Conservation (phyloP, 495 filamentous ascomycete species). For the Achaetomiella virescens region DNA sequence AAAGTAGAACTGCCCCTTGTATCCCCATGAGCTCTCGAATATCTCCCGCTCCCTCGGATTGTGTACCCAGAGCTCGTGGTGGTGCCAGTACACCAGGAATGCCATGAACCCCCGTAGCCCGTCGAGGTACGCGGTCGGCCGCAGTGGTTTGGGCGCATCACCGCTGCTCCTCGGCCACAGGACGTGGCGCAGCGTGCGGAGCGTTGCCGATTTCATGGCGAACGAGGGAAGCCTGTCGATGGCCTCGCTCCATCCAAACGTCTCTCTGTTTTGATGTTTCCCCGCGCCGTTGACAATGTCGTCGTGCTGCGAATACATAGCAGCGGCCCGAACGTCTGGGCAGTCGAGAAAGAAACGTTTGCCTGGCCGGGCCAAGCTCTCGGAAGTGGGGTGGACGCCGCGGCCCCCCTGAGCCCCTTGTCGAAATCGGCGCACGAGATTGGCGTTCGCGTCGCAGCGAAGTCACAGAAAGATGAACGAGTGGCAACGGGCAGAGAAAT, state of each 20-base stretch:
- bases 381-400: too few relatives aligned
- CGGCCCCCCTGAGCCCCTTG: too few relatives aligned
- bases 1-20: constrained; percentile 33
- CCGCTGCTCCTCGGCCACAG: constrained; percentile 17
- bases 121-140: constrained; percentile 42
- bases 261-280: background rate
- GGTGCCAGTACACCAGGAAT: constrained; percentile 43
- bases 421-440: too few relatives aligned
- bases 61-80: constrained; percentile 39
- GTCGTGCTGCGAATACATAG: background rate
- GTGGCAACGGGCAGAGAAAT: background rate
- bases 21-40: constrained; percentile 36
- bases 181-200: constrained; percentile 20
- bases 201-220: constrained; percentile 15
- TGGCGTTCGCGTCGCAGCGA: background rate
- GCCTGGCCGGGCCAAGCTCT: too few relatives aligned
- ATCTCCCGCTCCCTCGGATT: constrained; percentile 16
- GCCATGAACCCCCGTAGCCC: constrained; percentile 42
- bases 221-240: background rate
- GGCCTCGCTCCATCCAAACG: background rate
- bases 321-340: background rate
- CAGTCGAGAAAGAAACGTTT: background rate
- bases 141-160: constrained; percentile 13
- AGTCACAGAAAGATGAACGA: background rate
- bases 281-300: background rate